Percentiles rank a stretch among this genome's conserved stretches.
These are phyloP conservation scores for Cladophialophora yegresii DNA, from an alignment of 2,329 filamentous ascomycete species.

Conservation along the genomic window DNA sequence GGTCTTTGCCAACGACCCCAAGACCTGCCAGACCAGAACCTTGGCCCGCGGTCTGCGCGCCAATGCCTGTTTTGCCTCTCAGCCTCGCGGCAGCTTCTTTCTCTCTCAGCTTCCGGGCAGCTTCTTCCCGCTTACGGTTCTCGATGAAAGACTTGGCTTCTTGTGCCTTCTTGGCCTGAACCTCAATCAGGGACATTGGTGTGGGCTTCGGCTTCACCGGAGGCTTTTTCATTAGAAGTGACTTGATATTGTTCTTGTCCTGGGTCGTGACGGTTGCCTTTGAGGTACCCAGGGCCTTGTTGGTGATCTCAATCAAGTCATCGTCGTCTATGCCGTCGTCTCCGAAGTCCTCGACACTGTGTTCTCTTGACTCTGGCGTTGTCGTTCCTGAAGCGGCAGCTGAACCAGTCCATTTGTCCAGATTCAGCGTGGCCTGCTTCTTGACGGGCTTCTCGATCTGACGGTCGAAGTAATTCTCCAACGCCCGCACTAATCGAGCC, in stretches of 20 bases:
- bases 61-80: slow-evolving; percentile 56
- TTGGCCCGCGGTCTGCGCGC: slow-evolving; percentile 66
- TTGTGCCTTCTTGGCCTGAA: slow-evolving; percentile 36
- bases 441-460: slow-evolving; percentile 48
- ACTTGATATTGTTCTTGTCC: slow-evolving; percentile 33
- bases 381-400: slow-evolving; percentile 21
- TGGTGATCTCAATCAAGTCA: slow-evolving; percentile 35
- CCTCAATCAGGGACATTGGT: slow-evolving; percentile 35
- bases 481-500: slow-evolving; percentile 70
- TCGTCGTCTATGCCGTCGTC: slow-evolving; percentile 46
- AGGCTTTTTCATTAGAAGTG: slow-evolving; percentile 15
- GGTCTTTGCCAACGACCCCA: slow-evolving; percentile 75
- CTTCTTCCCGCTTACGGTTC: slow-evolving; percentile 71
- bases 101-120: slow-evolving; percentile 72
- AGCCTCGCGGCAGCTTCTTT: slow-evolving; percentile 70
- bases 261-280: slow-evolving; percentile 18
- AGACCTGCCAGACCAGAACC: slow-evolving; percentile 76
- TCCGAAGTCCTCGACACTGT: slow-evolving; percentile 46
- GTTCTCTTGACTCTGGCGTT: slow-evolving; percentile 32
- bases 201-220: slow-evolving; percentile 24
- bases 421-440: slow-evolving; percentile 47
- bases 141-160: slow-evolving; percentile 65
- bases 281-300: slow-evolving; percentile 27
- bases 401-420: slow-evolving; percentile 37
- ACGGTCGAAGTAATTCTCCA: slow-evolving; percentile 56